Base-by-base conservation (phyloP, 768 basidiomycete species). In the Termitomyces sp. region DNA sequence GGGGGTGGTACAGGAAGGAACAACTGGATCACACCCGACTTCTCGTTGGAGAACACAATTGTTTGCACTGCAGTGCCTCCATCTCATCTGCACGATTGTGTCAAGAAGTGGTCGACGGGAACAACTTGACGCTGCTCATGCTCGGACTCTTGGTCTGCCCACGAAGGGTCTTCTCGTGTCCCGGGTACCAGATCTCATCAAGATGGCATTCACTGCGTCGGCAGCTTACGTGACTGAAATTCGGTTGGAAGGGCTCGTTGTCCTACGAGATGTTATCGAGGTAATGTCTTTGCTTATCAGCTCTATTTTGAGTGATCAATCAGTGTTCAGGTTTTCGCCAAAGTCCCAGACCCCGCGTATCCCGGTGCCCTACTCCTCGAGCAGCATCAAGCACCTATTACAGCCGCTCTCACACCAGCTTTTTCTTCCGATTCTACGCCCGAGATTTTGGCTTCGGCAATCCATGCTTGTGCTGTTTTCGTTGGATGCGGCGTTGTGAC, bases 311-410 rank as follows among this genome's bases (percentile, higher is more conserved):
- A 40, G 38, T 40, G 15, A 10, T 14, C 30, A 40, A 51, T 51
- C n/a, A n/a, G 37, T 48, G 19, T 15, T n/a, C 56, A 98, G 96
- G 83, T 88, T 53, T 99, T 99, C 70, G 83, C 92, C 2, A 71
- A 77, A 30, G 82, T 91, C 6, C 90, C 92, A 0, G 97, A 99
- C 71, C 92, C 94, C 1, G 94, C 94, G 52, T 98, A 93, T 63
- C 89, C 91, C 35, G 92, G 92, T 57, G 85, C 91, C 0, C 76
- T 95, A 5, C 75, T 99, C 3, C 81, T 99, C 12, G 96, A 99
- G 67, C 97, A 99, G 68, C 90, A 97, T 69, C 97, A 99, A 72
- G 96, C 97, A 0, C 96, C 97, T 0, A 96, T 99, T 58, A 97
- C 96, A 2, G 94, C 97, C 19, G 97, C 97, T 0, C 78, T 98